Evolutionary conservation across 495 filamentous ascomycete genomes (phyloP).

Genomic region (Evansstolkia leycettana): DNA sequence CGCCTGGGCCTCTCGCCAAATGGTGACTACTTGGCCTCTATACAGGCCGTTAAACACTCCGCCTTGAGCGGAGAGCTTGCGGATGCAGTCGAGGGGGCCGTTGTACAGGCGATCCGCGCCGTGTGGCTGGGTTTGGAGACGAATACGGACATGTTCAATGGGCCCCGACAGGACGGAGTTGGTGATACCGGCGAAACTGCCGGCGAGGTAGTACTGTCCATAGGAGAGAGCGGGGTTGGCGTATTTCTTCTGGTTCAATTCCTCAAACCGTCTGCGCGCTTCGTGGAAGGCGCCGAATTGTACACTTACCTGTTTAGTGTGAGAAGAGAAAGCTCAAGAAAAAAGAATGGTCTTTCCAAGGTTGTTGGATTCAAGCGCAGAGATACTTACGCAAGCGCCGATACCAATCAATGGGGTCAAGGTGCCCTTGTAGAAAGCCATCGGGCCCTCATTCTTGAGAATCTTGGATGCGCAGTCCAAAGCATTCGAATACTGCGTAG

Average conservation of each 20-base stretch:
- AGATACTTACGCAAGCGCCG: slow-evolving; percentile 68
- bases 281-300: slow-evolving; percentile 97
- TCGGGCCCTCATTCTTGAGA: slow-evolving; percentile 72
- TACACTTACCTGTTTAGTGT: slow-evolving; percentile 54
- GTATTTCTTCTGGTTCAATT: slow-evolving; percentile 47
- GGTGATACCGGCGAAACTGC: slow-evolving; percentile 84
- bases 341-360: too few species aligned
- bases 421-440: slow-evolving; percentile 97
- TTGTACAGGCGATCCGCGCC: slow-evolving; percentile 62
- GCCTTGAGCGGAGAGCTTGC: slow-evolving; percentile 57
- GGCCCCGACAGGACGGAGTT: slow-evolving; percentile 82
- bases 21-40: slow-evolving; percentile 74
- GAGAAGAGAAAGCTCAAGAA: neutral
- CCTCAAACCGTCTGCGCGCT: slow-evolving; percentile 74
- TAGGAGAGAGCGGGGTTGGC: slow-evolving; percentile 50
- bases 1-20: slow-evolving; percentile 81
- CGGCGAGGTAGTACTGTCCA: slow-evolving; percentile 77
- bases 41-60: slow-evolving; percentile 65
- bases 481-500: slow-evolving; percentile 64
- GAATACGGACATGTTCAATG: slow-evolving; percentile 95
- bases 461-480: slow-evolving; percentile 71
- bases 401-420: slow-evolving; percentile 93
- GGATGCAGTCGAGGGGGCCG: slow-evolving; percentile 82
- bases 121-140: slow-evolving; percentile 95
- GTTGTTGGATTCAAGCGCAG: too few species aligned